A percentile compares a stretch with the other conserved stretches of the same genome.
Evolutionary conservation across 2,329 filamentous ascomycete species (phyloP).

Genomic region (Ophiocordyceps unilateralis): DNA sequence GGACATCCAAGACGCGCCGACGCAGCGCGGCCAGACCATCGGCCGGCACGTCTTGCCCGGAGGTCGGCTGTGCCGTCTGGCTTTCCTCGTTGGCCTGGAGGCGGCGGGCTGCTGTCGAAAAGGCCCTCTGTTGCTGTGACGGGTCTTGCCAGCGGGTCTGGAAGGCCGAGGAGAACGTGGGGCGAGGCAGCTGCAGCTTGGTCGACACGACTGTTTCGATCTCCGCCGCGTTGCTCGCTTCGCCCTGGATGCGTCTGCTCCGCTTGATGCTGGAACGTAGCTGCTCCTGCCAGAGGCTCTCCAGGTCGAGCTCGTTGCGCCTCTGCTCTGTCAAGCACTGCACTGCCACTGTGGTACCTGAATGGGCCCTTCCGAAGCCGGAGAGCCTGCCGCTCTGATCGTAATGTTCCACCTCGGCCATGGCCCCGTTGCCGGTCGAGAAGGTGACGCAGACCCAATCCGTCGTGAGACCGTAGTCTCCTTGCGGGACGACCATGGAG

Average conservation of each 20-base stretch:
- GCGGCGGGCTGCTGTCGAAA: conserved; percentile 14
- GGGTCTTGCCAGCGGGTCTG: conserved; percentile 18
- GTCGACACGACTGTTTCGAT: conserved; percentile 14
- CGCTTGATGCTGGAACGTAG: conserved; percentile 18
- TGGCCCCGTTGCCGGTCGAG: conserved; percentile 46
- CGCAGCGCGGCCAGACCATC: conserved; percentile 8
- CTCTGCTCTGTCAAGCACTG: conserved; percentile 40
- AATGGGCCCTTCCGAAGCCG: conserved; percentile 49
- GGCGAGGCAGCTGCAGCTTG: conserved; percentile 16
- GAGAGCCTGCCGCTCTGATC: conserved; percentile 42
- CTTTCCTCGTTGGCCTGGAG: not conserved
- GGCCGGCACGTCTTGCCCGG: not conserved
- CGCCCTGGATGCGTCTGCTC: conserved; percentile 13
- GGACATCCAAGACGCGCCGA: conserved; percentile 20
- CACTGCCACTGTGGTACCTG: conserved; percentile 35
- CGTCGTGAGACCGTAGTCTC: conserved; percentile 76
- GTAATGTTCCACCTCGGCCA: conserved; percentile 23
- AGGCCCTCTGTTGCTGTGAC: conserved; percentile 16
- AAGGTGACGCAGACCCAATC: conserved; percentile 95
- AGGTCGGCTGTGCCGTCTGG: not conserved
- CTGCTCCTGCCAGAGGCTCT: conserved; percentile 30
- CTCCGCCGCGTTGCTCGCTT: conserved; percentile 9
- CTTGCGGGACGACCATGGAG: conserved; percentile 42
- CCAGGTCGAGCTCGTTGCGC: conserved; percentile 33
- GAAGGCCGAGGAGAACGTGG: conserved; percentile 10